These are phyloP conservation scores for Lactarius pseudohatsudake DNA, from an alignment of 768 basidiomycete genomes.

Conservation along the genomic window DNA sequence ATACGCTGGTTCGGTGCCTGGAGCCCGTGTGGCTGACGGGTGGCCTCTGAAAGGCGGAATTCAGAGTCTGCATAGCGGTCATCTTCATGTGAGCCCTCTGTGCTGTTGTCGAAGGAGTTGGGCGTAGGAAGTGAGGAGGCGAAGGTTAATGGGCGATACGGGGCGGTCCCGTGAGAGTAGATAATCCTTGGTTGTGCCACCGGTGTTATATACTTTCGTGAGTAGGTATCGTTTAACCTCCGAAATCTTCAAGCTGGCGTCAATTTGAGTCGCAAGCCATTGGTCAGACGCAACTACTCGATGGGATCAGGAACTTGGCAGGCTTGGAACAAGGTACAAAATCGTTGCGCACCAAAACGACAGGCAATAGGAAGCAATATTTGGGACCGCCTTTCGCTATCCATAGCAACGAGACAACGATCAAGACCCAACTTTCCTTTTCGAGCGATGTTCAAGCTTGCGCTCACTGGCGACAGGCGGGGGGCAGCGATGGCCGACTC, in stretches of 20 bases:
- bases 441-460: not conserved
- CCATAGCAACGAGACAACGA: slow-evolving; percentile 9
- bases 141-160: slow-evolving; percentile 71
- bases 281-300: slow-evolving; percentile 63
- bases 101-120: slow-evolving; percentile 25
- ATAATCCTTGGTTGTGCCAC: slow-evolving; percentile 21
- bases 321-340: not conserved
- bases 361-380: slow-evolving; percentile 49
- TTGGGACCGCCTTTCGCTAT: slow-evolving; percentile 3
- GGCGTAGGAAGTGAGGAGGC: slow-evolving; percentile 48
- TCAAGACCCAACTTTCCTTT: not conserved
- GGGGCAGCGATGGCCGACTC: not conserved
- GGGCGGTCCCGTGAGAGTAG: slow-evolving; percentile 41
- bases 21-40: slow-evolving; percentile 18
- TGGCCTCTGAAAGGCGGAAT: slow-evolving; percentile 17
- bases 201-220: slow-evolving; percentile 49
- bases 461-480: not conserved
- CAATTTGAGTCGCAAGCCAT: slow-evolving; percentile 73
- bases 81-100: slow-evolving; percentile 38
- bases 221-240: slow-evolving; percentile 65
- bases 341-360: slow-evolving; percentile 51
- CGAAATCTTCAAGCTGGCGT: slow-evolving; percentile 57
- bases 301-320: not conserved
- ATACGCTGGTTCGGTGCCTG: not conserved
- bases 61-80: slow-evolving; percentile 35